Percentiles rank a stretch among this genome's conserved stretches.
Evolutionary conservation across 2,329 filamentous ascomycete species (phyloP).

Genomic region (Metarhizium brunneum): DNA sequence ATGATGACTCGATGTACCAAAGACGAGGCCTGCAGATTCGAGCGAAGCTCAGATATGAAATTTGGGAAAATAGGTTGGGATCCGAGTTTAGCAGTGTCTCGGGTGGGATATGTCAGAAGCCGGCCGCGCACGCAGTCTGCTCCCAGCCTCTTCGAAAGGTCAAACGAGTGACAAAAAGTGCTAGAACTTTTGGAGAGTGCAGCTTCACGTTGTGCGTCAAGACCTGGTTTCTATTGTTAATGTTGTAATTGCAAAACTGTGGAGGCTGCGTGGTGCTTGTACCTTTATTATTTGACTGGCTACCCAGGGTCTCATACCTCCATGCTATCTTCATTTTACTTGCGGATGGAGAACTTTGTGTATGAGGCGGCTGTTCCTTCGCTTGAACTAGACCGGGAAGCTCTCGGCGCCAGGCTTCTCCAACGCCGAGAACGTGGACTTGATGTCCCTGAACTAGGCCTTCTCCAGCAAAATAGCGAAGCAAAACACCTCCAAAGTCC

Average conservation of each 20-base stretch:
- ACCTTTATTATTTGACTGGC: conserved; percentile 27
- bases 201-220: conserved; percentile 10
- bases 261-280: not conserved
- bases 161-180: conserved; percentile 63
- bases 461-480: conserved; percentile 87
- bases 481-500: conserved; percentile 76
- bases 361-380: conserved; percentile 28
- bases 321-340: conserved; percentile 99
- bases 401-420: conserved; percentile 72
- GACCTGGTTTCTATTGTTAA: not conserved
- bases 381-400: conserved; percentile 59
- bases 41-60: conserved; percentile 51
- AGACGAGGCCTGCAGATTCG: conserved; percentile 46
- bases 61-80: conserved; percentile 38
- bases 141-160: conserved; percentile 57
- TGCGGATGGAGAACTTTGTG: conserved; percentile 30
- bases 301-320: conserved; percentile 79
- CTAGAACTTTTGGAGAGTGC: conserved; percentile 9
- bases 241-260: not conserved
- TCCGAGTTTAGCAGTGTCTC: conserved; percentile 20
- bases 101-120: conserved; percentile 39
- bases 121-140: conserved; percentile 38
- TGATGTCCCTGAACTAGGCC: conserved; percentile 85
- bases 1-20: conserved; percentile 73
- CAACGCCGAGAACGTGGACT: conserved; percentile 75